These are phyloP conservation scores for Hermanozyma aechmeae DNA, from an alignment of 805 yeast species.

Conservation along the genomic window DNA sequence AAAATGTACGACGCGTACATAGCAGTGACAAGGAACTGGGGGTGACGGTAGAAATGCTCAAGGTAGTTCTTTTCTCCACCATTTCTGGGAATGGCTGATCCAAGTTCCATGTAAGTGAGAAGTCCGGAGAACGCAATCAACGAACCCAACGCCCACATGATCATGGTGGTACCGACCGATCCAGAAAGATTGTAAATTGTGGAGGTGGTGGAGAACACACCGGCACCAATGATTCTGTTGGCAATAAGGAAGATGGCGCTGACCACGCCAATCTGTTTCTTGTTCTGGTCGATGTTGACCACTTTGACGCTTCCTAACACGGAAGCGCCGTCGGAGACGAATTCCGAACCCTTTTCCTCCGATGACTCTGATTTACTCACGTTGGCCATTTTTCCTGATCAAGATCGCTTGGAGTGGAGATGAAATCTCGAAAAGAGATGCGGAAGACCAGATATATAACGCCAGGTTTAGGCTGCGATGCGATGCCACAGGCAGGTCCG, in stretches of 20 bases:
- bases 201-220: constrained; percentile 13
- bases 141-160: constrained; percentile 71
- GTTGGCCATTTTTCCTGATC: too few relatives aligned
- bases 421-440: too few relatives aligned
- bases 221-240: constrained; percentile 14
- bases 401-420: too few relatives aligned
- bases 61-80: constrained; percentile 84
- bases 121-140: constrained; percentile 43
- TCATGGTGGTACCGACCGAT: constrained; percentile 61
- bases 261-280: constrained; percentile 34
- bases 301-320: too few relatives aligned
- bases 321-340: too few relatives aligned
- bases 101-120: constrained; percentile 67
- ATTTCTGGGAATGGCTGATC: constrained; percentile 65
- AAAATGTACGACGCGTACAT: constrained; percentile 61
- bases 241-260: constrained; percentile 25
- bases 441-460: too few relatives aligned
- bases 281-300: constrained; percentile 33
- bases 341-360: too few relatives aligned
- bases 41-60: constrained; percentile 61
- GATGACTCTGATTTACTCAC: too few relatives aligned
- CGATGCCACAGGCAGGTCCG: too few relatives aligned
- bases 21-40: constrained; percentile 57
- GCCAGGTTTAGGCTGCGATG: too few relatives aligned
- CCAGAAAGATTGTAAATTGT: constrained; percentile 33